Conservation (phyloP, 768 basidiomycete genomes). For the Sarcomyxa edulis region DNA sequence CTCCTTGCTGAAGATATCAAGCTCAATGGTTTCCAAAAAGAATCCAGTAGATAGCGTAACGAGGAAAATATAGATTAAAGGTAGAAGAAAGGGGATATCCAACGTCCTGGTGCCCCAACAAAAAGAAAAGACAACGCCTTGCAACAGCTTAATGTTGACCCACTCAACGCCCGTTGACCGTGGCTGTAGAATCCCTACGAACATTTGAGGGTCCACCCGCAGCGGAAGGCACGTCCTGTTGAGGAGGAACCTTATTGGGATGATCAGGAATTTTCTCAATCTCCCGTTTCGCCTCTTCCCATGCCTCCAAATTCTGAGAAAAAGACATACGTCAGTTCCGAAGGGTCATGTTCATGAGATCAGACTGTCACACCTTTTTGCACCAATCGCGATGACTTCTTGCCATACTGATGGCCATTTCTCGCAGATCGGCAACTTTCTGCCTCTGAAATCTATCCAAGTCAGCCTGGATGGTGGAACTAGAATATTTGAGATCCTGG, state of each 20-base stretch:
- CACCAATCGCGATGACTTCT: constrained; percentile 94
- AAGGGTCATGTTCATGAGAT: constrained; percentile 6
- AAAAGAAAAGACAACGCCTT: no score
- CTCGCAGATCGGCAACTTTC: constrained; percentile 93
- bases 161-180: constrained; percentile 56
- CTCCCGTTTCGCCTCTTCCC: constrained; percentile 94
- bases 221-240: constrained; percentile 26
- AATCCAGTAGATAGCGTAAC: no score
- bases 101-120: no score
- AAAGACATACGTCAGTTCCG: constrained; percentile 6
- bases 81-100: no score
- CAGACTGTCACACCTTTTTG: constrained; percentile 60
- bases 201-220: constrained; percentile 29
- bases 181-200: constrained; percentile 65
- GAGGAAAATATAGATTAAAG: no score
- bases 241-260: constrained; percentile 63
- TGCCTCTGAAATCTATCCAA: constrained; percentile 97
- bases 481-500: constrained; percentile 94
- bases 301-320: constrained; percentile 86
- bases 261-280: constrained; percentile 88
- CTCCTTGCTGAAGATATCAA: no score
- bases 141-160: no score
- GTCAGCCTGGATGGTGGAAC: constrained; percentile 94
- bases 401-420: constrained; percentile 91
- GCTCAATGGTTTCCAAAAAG: no score